Conservation (phyloP, 2,329 filamentous ascomycete genomes). For the Tolypocladium nubicola region DNA sequence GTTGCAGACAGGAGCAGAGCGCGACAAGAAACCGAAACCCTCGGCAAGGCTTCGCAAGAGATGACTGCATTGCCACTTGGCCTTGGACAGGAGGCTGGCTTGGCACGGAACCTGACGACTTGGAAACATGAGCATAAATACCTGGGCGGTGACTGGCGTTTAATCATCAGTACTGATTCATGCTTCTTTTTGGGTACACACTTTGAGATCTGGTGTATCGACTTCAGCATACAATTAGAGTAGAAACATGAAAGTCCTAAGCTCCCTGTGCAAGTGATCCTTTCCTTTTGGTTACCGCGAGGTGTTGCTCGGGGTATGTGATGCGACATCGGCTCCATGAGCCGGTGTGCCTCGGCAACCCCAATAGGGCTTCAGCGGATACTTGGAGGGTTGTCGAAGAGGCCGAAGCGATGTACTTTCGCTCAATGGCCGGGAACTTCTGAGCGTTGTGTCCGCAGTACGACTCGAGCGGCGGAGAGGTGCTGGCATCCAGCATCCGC, state of each 20-base stretch:
- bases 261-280: background rate
- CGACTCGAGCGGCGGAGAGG: slow-evolving; percentile 4
- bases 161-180: background rate
- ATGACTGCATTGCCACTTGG: slow-evolving; percentile 1
- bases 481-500: slow-evolving; percentile 7
- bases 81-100: background rate
- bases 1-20: slow-evolving; percentile 4
- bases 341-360: background rate
- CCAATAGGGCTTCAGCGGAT: background rate
- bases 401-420: slow-evolving; percentile 5
- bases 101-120: background rate
- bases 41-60: slow-evolving; percentile 11
- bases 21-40: slow-evolving; percentile 2
- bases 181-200: background rate
- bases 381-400: slow-evolving; percentile 5
- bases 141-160: background rate
- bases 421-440: slow-evolving; percentile 4
- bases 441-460: slow-evolving; percentile 7
- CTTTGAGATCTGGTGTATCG: background rate
- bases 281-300: background rate
- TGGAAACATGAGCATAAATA: background rate
- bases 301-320: no score
- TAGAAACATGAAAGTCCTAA: background rate
- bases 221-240: background rate
- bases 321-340: no score